Base-by-base conservation (phyloP, 2,329 filamentous ascomycete genomes). In the Aspergillus costaricaensis region DNA sequence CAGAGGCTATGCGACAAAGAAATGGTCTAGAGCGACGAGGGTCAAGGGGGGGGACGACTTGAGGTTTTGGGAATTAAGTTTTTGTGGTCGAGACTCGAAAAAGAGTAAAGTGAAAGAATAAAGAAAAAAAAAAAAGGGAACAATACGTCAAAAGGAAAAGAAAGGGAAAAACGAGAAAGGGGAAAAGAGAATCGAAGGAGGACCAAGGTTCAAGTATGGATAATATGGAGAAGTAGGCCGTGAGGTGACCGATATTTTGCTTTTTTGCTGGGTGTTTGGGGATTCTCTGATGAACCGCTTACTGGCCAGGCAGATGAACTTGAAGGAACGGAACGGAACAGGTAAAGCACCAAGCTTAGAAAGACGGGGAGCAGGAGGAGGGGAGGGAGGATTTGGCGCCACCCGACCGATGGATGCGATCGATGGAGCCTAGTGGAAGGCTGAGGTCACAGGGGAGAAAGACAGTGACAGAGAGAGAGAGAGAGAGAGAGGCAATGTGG, bases 1-100 rank as follows among this genome's bases (percentile, higher is more conserved):
- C 67, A 71, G 55, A 59, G 39, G 43, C 38, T 49, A 3, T 44
- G 62, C 60, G 62, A 63, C 59, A 23, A 52, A 62, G 53, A 60
- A 51, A 47, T 58, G 27, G 53, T 38, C 47, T 47, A 50, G 57
- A 47, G 32, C 51, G 52, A 54, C 32, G 23, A 47, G 17, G 51
- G 44, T 21, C 30, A 55, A 12, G 19, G 19, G 32, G 19, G 12
- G 47, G 25, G 30, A 50, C 32, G 36, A 39, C 36, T 23, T 32
- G 43, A 32, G n/a, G 43, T 15, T 38, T 23, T 15, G 32, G 12
- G 32, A 36, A 14, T 36, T 36, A 36, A 6, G 32, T 14, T 36
- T 36, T 14, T 14, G 32, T 30, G 32, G 32, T 36, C 32, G 32
- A 36, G 32, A 14, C 32, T 36, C 32, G 32, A 36, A 36, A 36